Conservation (phyloP, 345 rosid species). For the Ceriops decandra region DNA sequence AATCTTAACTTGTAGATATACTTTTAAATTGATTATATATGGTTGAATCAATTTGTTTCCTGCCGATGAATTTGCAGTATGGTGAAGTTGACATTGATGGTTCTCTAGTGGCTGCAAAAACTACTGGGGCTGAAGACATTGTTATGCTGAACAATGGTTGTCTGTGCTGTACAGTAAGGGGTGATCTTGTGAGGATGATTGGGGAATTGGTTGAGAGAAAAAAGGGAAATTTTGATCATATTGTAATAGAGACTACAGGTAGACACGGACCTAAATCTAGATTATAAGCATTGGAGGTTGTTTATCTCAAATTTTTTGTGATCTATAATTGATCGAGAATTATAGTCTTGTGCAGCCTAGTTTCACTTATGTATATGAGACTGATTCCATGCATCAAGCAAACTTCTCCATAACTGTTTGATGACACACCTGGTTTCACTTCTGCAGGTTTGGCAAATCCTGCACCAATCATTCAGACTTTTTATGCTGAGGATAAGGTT, state of each 20-base stretch:
- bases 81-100: constrained; percentile 98
- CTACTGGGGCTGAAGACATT: constrained; percentile 84
- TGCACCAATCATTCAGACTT: constrained; percentile 95
- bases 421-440: constrained; percentile 6
- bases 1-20: background rate
- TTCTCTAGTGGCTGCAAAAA: constrained; percentile 86
- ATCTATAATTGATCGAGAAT: background rate
- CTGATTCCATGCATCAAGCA: background rate
- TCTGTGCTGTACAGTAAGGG: constrained; percentile 94
- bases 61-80: constrained; percentile 42
- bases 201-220: constrained; percentile 66
- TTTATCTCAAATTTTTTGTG: background rate
- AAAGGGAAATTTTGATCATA: constrained; percentile 89
- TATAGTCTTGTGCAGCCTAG: background rate
- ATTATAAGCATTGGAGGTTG: background rate
- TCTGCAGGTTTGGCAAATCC: constrained; percentile 87
- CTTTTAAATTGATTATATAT: background rate
- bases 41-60: background rate
- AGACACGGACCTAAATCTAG: no score
- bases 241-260: constrained; percentile 95
- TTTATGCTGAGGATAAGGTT: constrained; percentile 82
- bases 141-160: constrained; percentile 96
- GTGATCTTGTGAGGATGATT: constrained; percentile 97
- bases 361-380: background rate
- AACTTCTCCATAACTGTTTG: background rate